Evolutionary conservation across 768 basidiomycete species (phyloP).

Genomic region (Lactarius hengduanensis): DNA sequence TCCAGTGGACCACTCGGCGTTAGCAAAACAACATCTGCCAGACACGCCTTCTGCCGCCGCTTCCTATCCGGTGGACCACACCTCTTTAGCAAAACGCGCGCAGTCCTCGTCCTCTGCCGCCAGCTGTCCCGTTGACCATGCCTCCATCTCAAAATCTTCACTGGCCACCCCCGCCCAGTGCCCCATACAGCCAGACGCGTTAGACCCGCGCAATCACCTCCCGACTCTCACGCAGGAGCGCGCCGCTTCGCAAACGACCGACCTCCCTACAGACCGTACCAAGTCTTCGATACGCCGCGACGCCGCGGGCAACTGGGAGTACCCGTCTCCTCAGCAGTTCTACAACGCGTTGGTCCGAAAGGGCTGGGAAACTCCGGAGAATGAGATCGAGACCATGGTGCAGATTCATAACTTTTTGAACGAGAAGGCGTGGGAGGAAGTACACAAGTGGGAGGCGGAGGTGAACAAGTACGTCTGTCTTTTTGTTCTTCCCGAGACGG

Average conservation of each 20-base stretch:
- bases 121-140: constrained; percentile 43
- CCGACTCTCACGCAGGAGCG: constrained; percentile 74
- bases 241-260: constrained; percentile 51
- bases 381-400: constrained; percentile 95
- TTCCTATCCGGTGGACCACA: constrained; percentile 28
- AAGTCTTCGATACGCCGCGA: constrained; percentile 86
- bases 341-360: constrained; percentile 96
- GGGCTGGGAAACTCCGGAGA: constrained; percentile 96
- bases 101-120: constrained; percentile 31
- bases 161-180: constrained; percentile 45
- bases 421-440: constrained; percentile 95
- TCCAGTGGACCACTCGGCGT: constrained; percentile 27
- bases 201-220: constrained; percentile 85
- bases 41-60: constrained; percentile 26
- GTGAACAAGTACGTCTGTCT: constrained; percentile 50
- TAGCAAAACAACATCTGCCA: constrained; percentile 14
- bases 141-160: constrained; percentile 22
- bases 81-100: constrained; percentile 19
- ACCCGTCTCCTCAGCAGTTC: constrained; percentile 96
- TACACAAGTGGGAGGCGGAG: constrained; percentile 87
- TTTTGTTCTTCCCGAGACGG: neutral
- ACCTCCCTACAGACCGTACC: constrained; percentile 71
- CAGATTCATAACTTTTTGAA: constrained; percentile 98
- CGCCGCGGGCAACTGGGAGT: constrained; percentile 71
- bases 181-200: constrained; percentile 55